Evolutionary conservation across 352 stramenopile species (phyloP).

Genomic region (Globisporangium ultimum): DNA sequence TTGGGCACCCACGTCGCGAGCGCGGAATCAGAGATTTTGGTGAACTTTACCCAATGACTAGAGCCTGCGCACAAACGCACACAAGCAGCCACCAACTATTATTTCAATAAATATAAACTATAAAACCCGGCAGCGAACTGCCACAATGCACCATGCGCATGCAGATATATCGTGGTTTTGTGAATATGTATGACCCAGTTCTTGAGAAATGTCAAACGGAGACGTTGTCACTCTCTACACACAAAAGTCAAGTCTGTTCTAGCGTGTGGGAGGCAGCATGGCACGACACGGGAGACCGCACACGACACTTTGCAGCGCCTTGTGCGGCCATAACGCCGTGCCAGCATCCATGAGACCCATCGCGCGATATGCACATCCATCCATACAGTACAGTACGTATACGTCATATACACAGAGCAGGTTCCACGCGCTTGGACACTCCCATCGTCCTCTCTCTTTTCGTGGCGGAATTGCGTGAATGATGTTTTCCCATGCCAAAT

Average conservation of each 20-base stretch:
- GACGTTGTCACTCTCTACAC: conserved; percentile 71
- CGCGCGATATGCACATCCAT: conserved; percentile 13
- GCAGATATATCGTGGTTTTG: no score
- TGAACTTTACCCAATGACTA: conserved; percentile 29
- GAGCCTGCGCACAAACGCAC: background rate
- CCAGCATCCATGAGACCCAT: conserved; percentile 8
- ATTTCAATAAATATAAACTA: conserved; percentile 7
- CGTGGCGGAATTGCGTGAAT: background rate
- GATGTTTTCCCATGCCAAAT: background rate
- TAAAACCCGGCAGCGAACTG: background rate
- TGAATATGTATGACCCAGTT: conserved; percentile 65
- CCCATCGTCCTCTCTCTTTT: background rate
- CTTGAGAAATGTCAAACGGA: conserved; percentile 71
- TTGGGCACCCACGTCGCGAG: conserved; percentile 31
- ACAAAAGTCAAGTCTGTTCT: conserved; percentile 61
- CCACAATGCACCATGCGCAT: background rate
- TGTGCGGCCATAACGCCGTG: conserved; percentile 5
- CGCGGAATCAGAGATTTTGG: conserved; percentile 27
- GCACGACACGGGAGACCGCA: conserved; percentile 20
- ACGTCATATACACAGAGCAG: no score
- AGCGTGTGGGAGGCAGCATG: conserved; percentile 36
- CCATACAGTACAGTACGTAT: background rate
- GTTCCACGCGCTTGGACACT: background rate
- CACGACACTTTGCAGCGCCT: conserved; percentile 27
- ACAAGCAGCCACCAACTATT: conserved; percentile 2